Percentiles rank a stretch among this genome's conserved stretches.
Conservation (phyloP, 345 rosid species). For the Pistacia vera region DNA sequence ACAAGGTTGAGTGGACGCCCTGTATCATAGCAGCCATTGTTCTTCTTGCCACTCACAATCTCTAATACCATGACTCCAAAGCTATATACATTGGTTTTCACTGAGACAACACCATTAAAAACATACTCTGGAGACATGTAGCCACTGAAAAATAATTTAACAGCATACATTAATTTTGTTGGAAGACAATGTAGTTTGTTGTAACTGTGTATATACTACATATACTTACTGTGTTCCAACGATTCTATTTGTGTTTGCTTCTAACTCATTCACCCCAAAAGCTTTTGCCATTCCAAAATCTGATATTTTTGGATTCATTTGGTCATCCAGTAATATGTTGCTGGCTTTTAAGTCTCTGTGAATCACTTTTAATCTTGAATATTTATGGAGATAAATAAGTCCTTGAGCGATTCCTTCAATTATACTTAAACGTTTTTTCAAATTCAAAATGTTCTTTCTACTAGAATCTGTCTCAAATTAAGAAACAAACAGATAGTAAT, state of each 20-base stretch:
- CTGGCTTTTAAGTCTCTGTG: not conserved
- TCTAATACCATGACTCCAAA: constrained; percentile 24
- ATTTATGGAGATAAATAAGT: constrained; percentile 14
- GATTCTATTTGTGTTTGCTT: constrained; percentile 7
- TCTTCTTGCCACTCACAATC: constrained; percentile 21
- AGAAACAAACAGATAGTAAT: not conserved
- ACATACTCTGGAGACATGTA: constrained; percentile 27
- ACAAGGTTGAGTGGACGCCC: constrained; percentile 22
- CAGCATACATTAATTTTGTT: not conserved
- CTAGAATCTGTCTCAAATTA: not conserved
- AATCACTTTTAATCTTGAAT: constrained; percentile 6
- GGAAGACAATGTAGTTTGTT: not conserved
- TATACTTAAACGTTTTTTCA: constrained; percentile 5
- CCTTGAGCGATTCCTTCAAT: constrained; percentile 21
- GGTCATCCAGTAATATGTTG: no score
- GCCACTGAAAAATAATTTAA: constrained; percentile 5
- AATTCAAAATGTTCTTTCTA: not conserved
- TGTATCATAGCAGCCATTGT: constrained; percentile 5
- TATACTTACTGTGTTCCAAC: constrained; percentile 12
- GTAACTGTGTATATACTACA: not conserved
- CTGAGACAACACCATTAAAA: constrained; percentile 8
- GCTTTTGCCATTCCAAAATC: constrained; percentile 19
- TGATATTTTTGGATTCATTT: constrained; percentile 18
- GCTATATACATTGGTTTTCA: constrained; percentile 19
- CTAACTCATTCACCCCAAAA: constrained; percentile 4